These are phyloP conservation scores for Neospermospora avenae DNA, from an alignment of 2,329 filamentous ascomycete genomes.

Conservation along the genomic window DNA sequence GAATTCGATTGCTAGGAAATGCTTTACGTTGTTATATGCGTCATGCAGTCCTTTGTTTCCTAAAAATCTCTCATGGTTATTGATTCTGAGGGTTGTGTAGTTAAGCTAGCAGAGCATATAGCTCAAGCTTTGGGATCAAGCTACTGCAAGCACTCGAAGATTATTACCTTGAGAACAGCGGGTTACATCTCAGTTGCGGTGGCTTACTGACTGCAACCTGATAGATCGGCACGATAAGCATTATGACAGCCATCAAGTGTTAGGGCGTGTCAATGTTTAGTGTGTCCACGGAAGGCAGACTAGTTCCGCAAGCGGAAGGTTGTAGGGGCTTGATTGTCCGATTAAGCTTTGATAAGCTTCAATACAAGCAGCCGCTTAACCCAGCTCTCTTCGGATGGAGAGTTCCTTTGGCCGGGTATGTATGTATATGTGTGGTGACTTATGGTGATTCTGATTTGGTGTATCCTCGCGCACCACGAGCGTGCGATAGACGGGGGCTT, in stretches of 20 bases:
- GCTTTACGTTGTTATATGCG: too few species aligned
- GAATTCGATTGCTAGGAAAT: too few species aligned
- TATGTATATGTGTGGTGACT: too few species aligned
- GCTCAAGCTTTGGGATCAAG: too few species aligned
- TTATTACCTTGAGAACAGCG: too few species aligned
- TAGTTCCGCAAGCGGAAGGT: background rate
- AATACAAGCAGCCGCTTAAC: background rate
- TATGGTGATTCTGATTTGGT: too few species aligned
- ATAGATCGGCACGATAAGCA: background rate
- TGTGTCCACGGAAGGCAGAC: background rate
- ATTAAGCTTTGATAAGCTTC: background rate
- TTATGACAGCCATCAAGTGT: background rate
- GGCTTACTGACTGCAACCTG: background rate
- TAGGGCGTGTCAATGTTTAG: background rate
- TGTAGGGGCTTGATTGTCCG: background rate
- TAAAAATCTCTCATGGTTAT: too few species aligned
- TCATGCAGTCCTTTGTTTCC: too few species aligned
- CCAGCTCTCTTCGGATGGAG: background rate
- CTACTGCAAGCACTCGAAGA: too few species aligned
- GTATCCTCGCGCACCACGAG: background rate
- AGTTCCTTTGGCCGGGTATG: constrained; percentile 2
- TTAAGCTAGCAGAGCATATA: too few species aligned
- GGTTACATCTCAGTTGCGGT: background rate
- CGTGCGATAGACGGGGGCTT: background rate
- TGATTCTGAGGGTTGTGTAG: too few species aligned